Evolutionary conservation across 2,329 filamentous ascomycete species (phyloP), one percentile per base, ranked within the genome.

Genomic region (Mariannaea sp.): DNA sequence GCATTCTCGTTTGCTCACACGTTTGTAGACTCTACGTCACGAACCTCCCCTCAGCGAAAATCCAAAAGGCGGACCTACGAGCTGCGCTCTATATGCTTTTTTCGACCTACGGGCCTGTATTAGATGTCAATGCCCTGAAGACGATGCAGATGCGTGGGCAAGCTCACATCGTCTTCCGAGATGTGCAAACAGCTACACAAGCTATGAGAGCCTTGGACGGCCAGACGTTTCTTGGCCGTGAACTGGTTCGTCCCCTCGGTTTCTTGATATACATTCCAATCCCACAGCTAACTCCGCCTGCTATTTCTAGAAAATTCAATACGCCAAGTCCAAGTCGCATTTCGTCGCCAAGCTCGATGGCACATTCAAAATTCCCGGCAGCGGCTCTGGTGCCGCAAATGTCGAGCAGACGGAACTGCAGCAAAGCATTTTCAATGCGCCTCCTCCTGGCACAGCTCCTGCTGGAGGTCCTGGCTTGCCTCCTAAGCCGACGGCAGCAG

Each of bases 61-160:
- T 97, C 58, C 89, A 89, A 68, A 99, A 97, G 73, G 80, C 84
- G 56, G 92, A 97, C 70, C 76, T 99, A 35, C 87, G 92, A 66
- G 88, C 90, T 39, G 88, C 88, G 5, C 81, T 99, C 24, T 99
- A 99, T 76, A 89, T 92, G 72, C 82, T 97, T 10, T 97, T 97
- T 72, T 91, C 92, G 9, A 96, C 92, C 12, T 96, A 96, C 70
- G 94, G 94, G 33, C 86, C 91, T 1, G 89, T 99, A 13, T 83
- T 99, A 53, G 94, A 99, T 70, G 84, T 99, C 16, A 89, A 97
- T 42, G 90, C 90, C 24, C 79, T 97, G 64, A 95, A 92, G 76
- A 96, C 90, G 1, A 80, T 81, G 71, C 91, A 91, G 75, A 97
- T 97, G 92, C 88, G 94, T 43, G 94, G 94, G 3, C 94, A 99